Evolutionary conservation across 352 stramenopile species (phyloP), one percentile per base, ranked within the genome.

Genomic region (Phytopythium oedochilum): DNA sequence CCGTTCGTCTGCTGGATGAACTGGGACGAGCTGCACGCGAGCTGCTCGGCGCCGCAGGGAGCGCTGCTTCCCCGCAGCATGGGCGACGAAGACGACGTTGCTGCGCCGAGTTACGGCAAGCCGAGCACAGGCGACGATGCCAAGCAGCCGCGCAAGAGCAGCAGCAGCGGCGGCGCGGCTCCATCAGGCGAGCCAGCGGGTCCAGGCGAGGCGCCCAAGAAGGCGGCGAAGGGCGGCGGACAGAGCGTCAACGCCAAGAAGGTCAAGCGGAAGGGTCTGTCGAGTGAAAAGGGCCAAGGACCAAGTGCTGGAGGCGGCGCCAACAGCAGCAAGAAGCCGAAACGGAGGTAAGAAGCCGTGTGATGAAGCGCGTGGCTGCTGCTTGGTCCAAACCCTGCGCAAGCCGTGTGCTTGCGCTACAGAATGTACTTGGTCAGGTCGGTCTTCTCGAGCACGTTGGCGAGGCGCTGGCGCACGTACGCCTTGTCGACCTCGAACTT

Each of bases 381-480:
- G n/a, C n/a, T n/a, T n/a, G n/a, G n/a, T n/a, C n/a, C n/a, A n/a
- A n/a, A n/a, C n/a, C n/a, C n/a, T n/a, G n/a, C n/a, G n/a, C n/a
- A 2, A 2, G 2, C 39, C n/a, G 10, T 5, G 40, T 34, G 42
- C 31, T 14, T 3, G 25, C 29, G 5, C 29, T 95, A 99, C 45
- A 99, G 81, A 67, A 99, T 99, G 74, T 98, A 99, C 73, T 98
- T 98, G 40, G 92, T 97, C 20, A 99, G 79, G 69, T 99, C 96
- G 40, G 83, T 96, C 60, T 93, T 89, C 54, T 96, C 87, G 23
- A 98, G 80, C 57, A 98, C 83, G 60, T 98, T 96, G 34, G 86
- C 84, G 31, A 99, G 75, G 44, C 92, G 87, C 59, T 96, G 80
- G 55, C 95, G 69, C 32, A 99, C 96, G 65, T 98, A 95, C 52